phyloP scores from a whole-genome alignment of 2,329 filamentous ascomycete genomes.

The Pyrenophora seminiperda region DNA sequence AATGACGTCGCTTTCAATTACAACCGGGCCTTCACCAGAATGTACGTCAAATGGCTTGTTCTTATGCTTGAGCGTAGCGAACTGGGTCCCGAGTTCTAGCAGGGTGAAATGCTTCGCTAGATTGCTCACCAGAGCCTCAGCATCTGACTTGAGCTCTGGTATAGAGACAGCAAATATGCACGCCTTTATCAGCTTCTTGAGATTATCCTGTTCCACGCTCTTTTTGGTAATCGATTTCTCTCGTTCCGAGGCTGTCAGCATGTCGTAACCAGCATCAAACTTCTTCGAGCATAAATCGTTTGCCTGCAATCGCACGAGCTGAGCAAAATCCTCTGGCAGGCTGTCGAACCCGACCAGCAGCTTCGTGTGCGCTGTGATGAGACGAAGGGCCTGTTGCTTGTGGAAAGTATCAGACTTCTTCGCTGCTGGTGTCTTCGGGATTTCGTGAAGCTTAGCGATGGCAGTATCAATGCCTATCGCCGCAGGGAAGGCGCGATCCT shows the following conservation, averaged over 20 bases:
- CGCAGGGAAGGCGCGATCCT: constrained; percentile 84
- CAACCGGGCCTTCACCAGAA: constrained; percentile 83
- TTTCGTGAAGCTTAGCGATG: constrained; percentile 83
- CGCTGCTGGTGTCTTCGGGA: constrained; percentile 64
- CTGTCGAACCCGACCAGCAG: constrained; percentile 85
- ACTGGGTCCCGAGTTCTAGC: constrained; percentile 83
- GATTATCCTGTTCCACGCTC: constrained; percentile 75
- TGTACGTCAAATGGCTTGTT: constrained; percentile 81
- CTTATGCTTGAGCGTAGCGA: constrained; percentile 78
- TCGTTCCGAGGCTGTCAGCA: constrained; percentile 76
- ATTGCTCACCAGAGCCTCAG: constrained; percentile 75
- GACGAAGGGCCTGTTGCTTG: constrained; percentile 88
- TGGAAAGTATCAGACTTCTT: constrained; percentile 82
- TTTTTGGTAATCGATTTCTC: constrained; percentile 87
- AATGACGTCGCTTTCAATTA: constrained; percentile 83
- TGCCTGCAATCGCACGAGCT: constrained; percentile 83
- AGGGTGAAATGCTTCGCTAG: constrained; percentile 89
- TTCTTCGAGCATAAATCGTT: constrained; percentile 80
- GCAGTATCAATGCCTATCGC: constrained; percentile 87
- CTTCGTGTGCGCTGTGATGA: constrained; percentile 89
- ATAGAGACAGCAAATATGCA: constrained; percentile 84
- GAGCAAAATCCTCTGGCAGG: constrained; percentile 85
- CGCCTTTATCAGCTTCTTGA: constrained; percentile 88
- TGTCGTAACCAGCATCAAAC: constrained; percentile 70
- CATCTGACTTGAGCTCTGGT: constrained; percentile 77